A percentile compares a stretch with the other conserved stretches of the same genome.
These are phyloP conservation scores for Penicillium roqueforti DNA, from an alignment of 495 filamentous ascomycete genomes.

Conservation along the genomic window DNA sequence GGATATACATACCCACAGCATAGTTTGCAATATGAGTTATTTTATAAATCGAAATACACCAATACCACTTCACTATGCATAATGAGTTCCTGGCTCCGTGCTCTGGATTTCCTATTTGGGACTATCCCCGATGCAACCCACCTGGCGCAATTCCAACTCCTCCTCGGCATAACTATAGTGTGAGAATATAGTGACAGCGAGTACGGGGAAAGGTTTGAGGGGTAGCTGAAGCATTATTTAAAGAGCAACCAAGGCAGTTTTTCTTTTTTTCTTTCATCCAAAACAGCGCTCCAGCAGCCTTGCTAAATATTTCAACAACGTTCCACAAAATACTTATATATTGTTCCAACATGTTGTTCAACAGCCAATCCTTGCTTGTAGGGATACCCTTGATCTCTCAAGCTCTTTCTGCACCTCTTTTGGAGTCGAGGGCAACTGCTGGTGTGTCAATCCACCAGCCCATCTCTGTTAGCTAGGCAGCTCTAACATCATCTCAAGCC, in stretches of 20 bases:
- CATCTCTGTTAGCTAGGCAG: not conserved
- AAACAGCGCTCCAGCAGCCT: not conserved
- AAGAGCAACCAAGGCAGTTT: not conserved
- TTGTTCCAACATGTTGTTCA: slow-evolving; percentile 14
- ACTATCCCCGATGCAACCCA: not conserved
- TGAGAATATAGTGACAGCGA: not conserved
- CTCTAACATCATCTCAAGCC: slow-evolving; percentile 14
- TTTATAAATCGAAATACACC: no score
- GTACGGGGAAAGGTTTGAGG: not conserved
- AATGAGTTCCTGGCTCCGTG: not conserved
- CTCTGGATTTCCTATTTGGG: not conserved
- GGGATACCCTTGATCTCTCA: slow-evolving; percentile 12
- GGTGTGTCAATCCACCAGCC: slow-evolving; percentile 7
- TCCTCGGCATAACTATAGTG: not conserved
- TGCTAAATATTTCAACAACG: not conserved
- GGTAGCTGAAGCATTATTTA: not conserved
- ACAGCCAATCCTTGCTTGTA: slow-evolving; percentile 2
- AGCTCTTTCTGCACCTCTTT: slow-evolving; percentile 10
- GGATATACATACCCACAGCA: no score
- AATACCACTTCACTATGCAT: slow-evolving; percentile 1
- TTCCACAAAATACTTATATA: not conserved
- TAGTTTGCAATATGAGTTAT: no score
- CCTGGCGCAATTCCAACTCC: not conserved
- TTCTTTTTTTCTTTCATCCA: not conserved
- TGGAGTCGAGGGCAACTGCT: slow-evolving; percentile 16